These are phyloP conservation scores for Vachellia collinsii DNA, from an alignment of 306 rosid genomes.

Conservation along the genomic window DNA sequence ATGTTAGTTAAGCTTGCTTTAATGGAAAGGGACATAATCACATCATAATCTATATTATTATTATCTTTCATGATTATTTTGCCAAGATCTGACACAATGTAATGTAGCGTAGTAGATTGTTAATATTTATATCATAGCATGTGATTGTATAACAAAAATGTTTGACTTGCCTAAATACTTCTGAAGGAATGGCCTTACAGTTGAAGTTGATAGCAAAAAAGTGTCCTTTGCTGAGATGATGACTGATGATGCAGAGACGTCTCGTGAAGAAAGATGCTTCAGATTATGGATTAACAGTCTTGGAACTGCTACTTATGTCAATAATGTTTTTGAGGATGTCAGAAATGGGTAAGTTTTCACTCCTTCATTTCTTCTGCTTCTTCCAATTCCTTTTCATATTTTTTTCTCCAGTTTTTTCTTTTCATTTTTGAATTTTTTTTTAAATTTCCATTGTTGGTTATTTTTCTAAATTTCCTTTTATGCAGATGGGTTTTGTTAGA, in stretches of 20 bases:
- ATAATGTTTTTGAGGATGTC: constrained; percentile 94
- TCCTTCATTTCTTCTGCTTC: constrained; percentile 20
- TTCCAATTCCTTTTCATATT: constrained; percentile 23
- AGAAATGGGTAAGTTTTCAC: constrained; percentile 76
- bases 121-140: not conserved
- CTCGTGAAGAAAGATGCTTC: constrained; percentile 97
- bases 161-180: constrained; percentile 24
- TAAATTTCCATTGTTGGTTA: constrained; percentile 12
- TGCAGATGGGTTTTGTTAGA: constrained; percentile 96
- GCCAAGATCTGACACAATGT: not conserved
- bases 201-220: constrained; percentile 66
- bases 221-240: constrained; percentile 96
- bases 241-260: constrained; percentile 92
- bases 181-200: constrained; percentile 93
- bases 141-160: not conserved
- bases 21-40: not conserved
- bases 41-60: not conserved
- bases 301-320: constrained; percentile 82
- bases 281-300: constrained; percentile 98
- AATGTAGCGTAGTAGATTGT: not conserved
- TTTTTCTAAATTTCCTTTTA: constrained; percentile 30
- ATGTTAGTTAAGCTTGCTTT: not conserved
- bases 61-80: constrained; percentile 16
- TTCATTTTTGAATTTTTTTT: not conserved
- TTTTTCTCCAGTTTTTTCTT: constrained; percentile 13